These are phyloP conservation scores for Paecilomyces dactylethromorphus DNA, from an alignment of 2,329 filamentous ascomycete genomes.

Conservation along the genomic window DNA sequence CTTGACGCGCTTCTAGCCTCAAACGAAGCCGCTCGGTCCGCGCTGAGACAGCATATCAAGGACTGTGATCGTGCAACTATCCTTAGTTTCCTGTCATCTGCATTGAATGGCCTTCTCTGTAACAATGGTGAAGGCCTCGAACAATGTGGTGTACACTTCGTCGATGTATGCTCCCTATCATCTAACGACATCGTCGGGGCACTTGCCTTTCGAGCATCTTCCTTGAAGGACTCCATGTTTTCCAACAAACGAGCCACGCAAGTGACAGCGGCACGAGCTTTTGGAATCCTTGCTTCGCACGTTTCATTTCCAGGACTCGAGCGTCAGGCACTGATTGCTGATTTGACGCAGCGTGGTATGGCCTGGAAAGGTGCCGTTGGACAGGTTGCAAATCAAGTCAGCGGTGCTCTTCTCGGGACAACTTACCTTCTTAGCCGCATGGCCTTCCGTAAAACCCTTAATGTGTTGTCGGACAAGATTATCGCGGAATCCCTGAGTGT, in stretches of 20 bases:
- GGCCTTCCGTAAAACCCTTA: constrained; percentile 41
- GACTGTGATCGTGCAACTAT: constrained; percentile 29
- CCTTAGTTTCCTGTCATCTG: constrained; percentile 36
- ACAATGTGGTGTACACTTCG: constrained; percentile 43
- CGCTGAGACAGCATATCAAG: constrained; percentile 37
- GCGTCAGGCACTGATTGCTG: constrained; percentile 38
- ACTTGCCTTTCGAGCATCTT: constrained; percentile 44
- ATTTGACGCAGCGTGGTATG: constrained; percentile 42
- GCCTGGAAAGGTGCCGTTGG: constrained; percentile 56
- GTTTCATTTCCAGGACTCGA: constrained; percentile 31
- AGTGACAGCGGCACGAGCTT: constrained; percentile 58
- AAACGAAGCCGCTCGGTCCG: constrained; percentile 58
- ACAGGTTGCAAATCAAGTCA: constrained; percentile 51
- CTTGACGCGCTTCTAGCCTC: constrained; percentile 67
- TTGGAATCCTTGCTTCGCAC: constrained; percentile 73
- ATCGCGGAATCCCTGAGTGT: constrained; percentile 37
- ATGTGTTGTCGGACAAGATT: constrained; percentile 26
- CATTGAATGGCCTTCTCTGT: constrained; percentile 38
- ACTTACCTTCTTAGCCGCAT: constrained; percentile 53
- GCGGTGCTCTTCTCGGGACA: constrained; percentile 55
- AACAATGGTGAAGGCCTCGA: constrained; percentile 35
- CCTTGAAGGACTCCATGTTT: constrained; percentile 55
- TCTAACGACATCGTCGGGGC: constrained; percentile 47
- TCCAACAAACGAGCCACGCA: constrained; percentile 69
- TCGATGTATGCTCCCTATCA: constrained; percentile 50